A percentile compares a stretch with the other conserved stretches of the same genome.
Evolutionary conservation across 1,284 basidiomycete genomes (phyloP).

Genomic region (Moesziomyces aphidis): DNA sequence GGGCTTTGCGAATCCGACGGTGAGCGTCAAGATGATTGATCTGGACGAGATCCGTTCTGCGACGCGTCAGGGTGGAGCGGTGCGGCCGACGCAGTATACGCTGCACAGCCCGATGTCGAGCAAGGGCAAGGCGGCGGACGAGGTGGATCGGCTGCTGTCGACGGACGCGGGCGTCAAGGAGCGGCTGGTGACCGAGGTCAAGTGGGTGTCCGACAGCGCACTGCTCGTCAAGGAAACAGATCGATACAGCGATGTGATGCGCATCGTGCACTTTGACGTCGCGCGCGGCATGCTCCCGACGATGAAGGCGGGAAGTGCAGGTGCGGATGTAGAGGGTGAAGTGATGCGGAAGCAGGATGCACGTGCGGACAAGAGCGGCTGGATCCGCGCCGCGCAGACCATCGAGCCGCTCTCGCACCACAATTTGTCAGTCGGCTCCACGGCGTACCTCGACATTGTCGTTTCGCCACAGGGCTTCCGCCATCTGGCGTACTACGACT

Average conservation of each 20-base stretch:
- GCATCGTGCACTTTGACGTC: slow-evolving; percentile 51
- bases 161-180: slow-evolving; percentile 71
- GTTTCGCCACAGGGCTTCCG: slow-evolving; percentile 45
- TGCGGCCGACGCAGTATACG: slow-evolving; percentile 24
- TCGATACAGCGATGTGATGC: slow-evolving; percentile 56
- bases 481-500: slow-evolving; percentile 56
- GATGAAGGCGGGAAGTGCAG: slow-evolving; percentile 2
- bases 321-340: slow-evolving; percentile 53
- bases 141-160: slow-evolving; percentile 72
- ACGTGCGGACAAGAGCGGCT: slow-evolving; percentile 83
- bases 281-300: not conserved
- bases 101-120: slow-evolving; percentile 27
- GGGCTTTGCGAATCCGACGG: slow-evolving; percentile 88
- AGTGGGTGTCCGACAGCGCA: slow-evolving; percentile 83
- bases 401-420: slow-evolving; percentile 47
- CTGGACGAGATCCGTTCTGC: slow-evolving; percentile 38
- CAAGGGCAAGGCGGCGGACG: slow-evolving; percentile 60
- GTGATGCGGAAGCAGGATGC: slow-evolving; percentile 74
- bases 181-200: slow-evolving; percentile 78
- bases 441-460: slow-evolving; percentile 57
- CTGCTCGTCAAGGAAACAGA: slow-evolving; percentile 89
- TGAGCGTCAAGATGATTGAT: slow-evolving; percentile 77
- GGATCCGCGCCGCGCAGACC: slow-evolving; percentile 77
- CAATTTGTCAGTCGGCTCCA: slow-evolving; percentile 30
- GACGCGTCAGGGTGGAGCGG: slow-evolving; percentile 8